Evolutionary conservation across 306 rosid species (phyloP), one percentile per base, ranked within the genome.

Genomic region (Casuarina equisetifolia): DNA sequence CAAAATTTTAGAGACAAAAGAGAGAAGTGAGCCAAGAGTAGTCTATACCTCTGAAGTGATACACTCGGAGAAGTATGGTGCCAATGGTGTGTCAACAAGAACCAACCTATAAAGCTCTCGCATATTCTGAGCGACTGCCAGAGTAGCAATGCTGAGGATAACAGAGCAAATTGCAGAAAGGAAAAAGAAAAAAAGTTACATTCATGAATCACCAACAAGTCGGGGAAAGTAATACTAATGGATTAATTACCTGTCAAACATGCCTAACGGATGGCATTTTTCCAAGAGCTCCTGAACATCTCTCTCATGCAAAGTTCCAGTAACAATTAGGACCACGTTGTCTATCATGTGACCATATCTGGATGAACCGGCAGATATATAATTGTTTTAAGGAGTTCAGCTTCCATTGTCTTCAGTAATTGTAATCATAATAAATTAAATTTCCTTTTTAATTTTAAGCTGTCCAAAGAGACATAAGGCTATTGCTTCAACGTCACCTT

Each of bases 291-390:
- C 99, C 81, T 95, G 99, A 67, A 95, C 99, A 86, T 95, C 99
- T 79, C 99, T 91, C 91, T 95, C 99, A 76, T 95, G 99, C 90
- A 95, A 83, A 68, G 99, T 95, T 79, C 99, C 97, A 75, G 99
- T 95, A 81, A 95, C 99, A 62, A 95, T 95, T 85, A 92, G 89
- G 78, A 95, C 97, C 81, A 95, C 99, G 70, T 95, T 95, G 90
- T 95, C 99, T 72, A 95, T 95, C 99, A 95, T 95, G 88, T 95
- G 97, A 77, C 99, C 97, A 71, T 92, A 95, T 79, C 99, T 95
- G 93, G 69, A 83, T 40, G 55, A 74, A 77, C 53, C 39, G 76
- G 76, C 39, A 82, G 50, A 79, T 49, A 76, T 43, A 59, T 68
- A 16, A 79, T 36, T 25, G 69, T 13, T 44, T 55, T 67, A 39